Percentiles rank a stretch among this genome's conserved stretches.
Conservation (phyloP, 768 basidiomycete species). For the Thelephora ganbajun region DNA sequence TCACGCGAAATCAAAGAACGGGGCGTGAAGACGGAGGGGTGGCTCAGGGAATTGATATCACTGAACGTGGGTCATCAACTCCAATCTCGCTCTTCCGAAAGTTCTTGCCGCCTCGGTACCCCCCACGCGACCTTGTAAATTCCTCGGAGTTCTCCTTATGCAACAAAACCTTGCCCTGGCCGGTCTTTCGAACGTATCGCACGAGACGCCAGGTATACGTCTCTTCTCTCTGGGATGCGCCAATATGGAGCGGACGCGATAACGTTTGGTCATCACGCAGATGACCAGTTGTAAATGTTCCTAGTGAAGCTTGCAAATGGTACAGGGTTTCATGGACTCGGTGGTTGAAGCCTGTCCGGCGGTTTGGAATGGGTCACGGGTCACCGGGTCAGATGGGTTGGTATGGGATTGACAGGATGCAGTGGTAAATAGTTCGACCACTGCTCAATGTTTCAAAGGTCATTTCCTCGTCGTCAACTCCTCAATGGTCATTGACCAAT, state of each 20-base stretch:
- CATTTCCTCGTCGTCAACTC: constrained; percentile 33
- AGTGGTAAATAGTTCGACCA: constrained; percentile 58
- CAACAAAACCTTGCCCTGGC: constrained; percentile 26
- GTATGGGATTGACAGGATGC: constrained; percentile 55
- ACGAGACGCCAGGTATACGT: no score
- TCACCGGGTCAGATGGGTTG: no score
- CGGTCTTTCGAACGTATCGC: no score
- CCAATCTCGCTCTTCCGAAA: constrained; percentile 34
- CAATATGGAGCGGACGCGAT: constrained; percentile 24
- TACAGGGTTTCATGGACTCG: constrained; percentile 24
- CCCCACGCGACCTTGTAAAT: constrained; percentile 33
- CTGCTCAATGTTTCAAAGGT: constrained; percentile 62
- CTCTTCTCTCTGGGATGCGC: no score
- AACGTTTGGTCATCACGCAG: no score
- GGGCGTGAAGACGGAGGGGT: no score
- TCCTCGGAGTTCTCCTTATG: constrained; percentile 48
- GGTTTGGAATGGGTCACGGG: no score
- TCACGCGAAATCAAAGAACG: no score
- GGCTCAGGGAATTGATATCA: constrained; percentile 27
- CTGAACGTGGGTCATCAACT: constrained; percentile 60
- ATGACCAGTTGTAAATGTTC: constrained; percentile 74
- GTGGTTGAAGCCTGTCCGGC: constrained; percentile 28
- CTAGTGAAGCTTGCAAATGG: constrained; percentile 54
- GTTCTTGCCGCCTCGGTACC: constrained; percentile 29
- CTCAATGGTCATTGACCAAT: no score